phyloP scores from a whole-genome alignment of 768 basidiomycete genomes.

The Auricularia heimuer region DNA sequence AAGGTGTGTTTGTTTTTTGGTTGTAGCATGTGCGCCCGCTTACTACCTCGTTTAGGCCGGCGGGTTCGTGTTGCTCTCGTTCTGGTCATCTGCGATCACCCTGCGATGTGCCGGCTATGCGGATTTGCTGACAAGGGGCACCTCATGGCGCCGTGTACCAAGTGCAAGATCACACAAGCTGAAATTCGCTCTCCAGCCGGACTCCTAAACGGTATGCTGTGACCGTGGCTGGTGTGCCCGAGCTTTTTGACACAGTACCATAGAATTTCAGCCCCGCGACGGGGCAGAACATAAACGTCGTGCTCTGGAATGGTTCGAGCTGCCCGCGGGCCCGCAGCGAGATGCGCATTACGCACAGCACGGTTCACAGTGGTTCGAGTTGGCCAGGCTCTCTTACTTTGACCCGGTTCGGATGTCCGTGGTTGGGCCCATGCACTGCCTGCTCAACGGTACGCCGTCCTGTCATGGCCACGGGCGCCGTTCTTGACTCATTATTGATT shows the following conservation, averaged over 20 bases:
- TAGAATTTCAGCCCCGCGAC: constrained; percentile 8
- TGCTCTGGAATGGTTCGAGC: constrained; percentile 7
- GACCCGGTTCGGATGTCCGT: constrained; percentile 18
- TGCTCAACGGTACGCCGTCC: constrained; percentile 18
- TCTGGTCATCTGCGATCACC: constrained; percentile 14
- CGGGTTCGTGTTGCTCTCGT: constrained; percentile 8
- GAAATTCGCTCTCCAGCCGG: neutral
- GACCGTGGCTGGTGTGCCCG: too few relatives aligned
- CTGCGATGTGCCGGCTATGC: constrained; percentile 14
- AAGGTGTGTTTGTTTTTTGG: constrained; percentile 10
- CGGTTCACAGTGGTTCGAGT: constrained; percentile 17
- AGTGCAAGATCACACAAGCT: neutral
- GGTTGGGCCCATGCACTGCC: constrained; percentile 26
- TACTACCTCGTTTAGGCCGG: neutral
- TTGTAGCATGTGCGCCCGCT: neutral
- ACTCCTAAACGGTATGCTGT: too few relatives aligned
- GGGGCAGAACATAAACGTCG: constrained; percentile 10
- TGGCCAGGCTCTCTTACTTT: constrained; percentile 22
- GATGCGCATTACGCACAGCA: constrained; percentile 10
- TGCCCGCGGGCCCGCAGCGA: constrained; percentile 2
- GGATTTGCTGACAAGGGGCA: constrained; percentile 11
- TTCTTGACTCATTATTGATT: too few relatives aligned
- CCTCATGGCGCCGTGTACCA: constrained; percentile 8
- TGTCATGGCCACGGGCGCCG: neutral
- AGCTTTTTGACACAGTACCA: too few relatives aligned